A percentile compares a stretch with the other conserved stretches of the same genome.
phyloP scores from a whole-genome alignment of 106 monocot species.

The Platanthera zijinensis region DNA sequence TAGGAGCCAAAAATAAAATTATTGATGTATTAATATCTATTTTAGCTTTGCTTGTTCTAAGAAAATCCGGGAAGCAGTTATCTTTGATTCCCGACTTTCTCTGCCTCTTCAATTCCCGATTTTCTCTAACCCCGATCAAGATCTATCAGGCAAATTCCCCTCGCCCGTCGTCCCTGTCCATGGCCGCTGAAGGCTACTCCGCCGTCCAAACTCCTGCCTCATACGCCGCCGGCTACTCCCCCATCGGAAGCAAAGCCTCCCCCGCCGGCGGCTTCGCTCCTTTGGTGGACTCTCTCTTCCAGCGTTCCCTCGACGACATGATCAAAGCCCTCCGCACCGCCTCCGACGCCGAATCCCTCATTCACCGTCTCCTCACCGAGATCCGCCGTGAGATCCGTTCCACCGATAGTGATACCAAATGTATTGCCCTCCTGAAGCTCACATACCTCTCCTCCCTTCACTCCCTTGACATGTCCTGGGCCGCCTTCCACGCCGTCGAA shows the following conservation, averaged over 20 bases:
- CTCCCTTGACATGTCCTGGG: conserved; percentile 33
- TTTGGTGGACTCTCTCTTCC: conserved; percentile 70
- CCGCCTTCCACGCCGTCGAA: conserved; percentile 60
- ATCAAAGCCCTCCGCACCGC: conserved; percentile 64
- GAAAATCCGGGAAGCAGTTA: too few relatives aligned
- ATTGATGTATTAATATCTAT: too few relatives aligned
- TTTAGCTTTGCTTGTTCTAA: too few relatives aligned
- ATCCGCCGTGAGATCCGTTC: conserved; percentile 84
- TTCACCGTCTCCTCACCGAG: conserved; percentile 52
- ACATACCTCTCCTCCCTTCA: conserved; percentile 79
- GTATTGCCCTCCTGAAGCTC: conserved; percentile 71
- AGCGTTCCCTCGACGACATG: conserved; percentile 69
- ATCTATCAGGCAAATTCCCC: neutral
- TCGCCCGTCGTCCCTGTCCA: neutral
- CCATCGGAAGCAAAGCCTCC: neutral
- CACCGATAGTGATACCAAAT: conserved; percentile 46
- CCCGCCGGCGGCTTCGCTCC: conserved; percentile 21
- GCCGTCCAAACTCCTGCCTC: neutral
- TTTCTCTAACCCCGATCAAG: neutral
- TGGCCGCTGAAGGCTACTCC: neutral
- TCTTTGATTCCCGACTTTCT: too few relatives aligned
- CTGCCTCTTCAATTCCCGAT: too few relatives aligned
- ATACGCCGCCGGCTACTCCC: conserved; percentile 10
- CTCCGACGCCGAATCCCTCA: conserved; percentile 19
- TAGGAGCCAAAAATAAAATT: too few relatives aligned